Base-by-base conservation (phyloP, 2,329 filamentous ascomycete species). In the Ustulina deusta region DNA sequence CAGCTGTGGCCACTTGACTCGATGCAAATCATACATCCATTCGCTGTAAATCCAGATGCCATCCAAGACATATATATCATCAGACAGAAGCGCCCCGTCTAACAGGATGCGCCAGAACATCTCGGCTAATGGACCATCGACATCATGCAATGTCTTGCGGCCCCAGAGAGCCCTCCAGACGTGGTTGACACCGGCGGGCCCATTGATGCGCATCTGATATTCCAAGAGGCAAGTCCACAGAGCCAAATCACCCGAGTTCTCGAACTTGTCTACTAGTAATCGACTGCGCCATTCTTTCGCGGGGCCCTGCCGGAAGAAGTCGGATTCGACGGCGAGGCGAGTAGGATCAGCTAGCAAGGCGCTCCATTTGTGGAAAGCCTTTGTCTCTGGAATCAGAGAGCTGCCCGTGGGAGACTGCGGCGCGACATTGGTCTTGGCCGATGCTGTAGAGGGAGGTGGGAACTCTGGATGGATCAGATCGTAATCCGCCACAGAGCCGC, bases 1-100 rank as follows among this genome's bases (percentile, higher is more conserved):
- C 2, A 87, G 74, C 13, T 80, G 74, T 1, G 86, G 86, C 86
- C 85, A 88, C 46, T 74, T 75, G 13, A 81, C 80, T 34, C 74
- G 70, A 57, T 82, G 77, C 2, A 77, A 67, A 2, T 77, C 73
- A 34, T 76, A 74, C 63, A 88, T 81, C 75, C 81, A 83, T 67
- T 83, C 79, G 42, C 80, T 81, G 64, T 83, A 83, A 15, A 74
- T 65, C 74, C 78, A 79, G 25, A 81, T 74, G 56, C 74, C 74
- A 11, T 78, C 70, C 40, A 84, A 69, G 49, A 81, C 73, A 17
- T 70, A 70, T 6, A 74, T 68, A 59, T 80, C 75, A 10, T 71
- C 70, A 1, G 71, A 72, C 40, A 62, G 65, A 20, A 82, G 66
- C 1, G 80, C 80, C 5, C 75, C 73, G 11, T 76, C 74, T 20